Conservation (phyloP, 2,329 filamentous ascomycete genomes). For the Nothophaeocryptopus gaeumannii region DNA sequence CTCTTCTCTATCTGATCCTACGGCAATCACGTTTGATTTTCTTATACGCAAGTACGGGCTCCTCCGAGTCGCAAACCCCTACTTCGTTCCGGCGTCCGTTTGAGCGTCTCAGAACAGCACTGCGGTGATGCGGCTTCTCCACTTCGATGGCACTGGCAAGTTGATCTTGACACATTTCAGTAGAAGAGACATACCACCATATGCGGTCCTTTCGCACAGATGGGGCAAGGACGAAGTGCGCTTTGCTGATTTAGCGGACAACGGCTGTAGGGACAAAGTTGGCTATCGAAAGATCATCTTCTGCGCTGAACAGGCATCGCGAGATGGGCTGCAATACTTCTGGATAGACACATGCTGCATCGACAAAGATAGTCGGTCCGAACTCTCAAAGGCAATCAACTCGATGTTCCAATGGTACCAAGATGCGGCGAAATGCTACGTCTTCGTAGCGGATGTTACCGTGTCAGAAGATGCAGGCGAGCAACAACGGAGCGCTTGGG, state of each 20-base stretch:
- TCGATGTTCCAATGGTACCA: constrained; percentile 1
- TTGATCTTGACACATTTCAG: no score
- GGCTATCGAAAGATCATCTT: constrained; percentile 1
- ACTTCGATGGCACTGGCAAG: no score
- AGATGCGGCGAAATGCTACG: constrained; percentile 1
- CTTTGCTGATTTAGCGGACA: background rate
- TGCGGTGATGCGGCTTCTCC: no score
- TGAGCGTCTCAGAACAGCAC: no score
- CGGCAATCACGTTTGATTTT: no score
- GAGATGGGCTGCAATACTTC: background rate
- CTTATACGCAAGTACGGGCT: no score
- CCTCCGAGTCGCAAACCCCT: no score
- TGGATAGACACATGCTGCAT: constrained; percentile 10
- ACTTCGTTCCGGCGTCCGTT: no score
- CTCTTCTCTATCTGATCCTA: no score
- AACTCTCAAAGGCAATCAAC: no score
- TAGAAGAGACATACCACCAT: background rate
- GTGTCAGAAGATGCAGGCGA: background rate
- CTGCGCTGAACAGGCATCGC: background rate
- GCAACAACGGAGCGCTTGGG: background rate
- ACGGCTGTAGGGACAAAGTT: background rate
- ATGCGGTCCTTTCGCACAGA: constrained; percentile 2
- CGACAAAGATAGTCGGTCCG: background rate
- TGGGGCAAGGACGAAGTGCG: background rate
- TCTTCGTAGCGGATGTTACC: background rate